A percentile compares a stretch with the other conserved stretches of the same genome.
Evolutionary conservation across 129 eudicot species (phyloP).

Genomic region (Lonicera japonica): DNA sequence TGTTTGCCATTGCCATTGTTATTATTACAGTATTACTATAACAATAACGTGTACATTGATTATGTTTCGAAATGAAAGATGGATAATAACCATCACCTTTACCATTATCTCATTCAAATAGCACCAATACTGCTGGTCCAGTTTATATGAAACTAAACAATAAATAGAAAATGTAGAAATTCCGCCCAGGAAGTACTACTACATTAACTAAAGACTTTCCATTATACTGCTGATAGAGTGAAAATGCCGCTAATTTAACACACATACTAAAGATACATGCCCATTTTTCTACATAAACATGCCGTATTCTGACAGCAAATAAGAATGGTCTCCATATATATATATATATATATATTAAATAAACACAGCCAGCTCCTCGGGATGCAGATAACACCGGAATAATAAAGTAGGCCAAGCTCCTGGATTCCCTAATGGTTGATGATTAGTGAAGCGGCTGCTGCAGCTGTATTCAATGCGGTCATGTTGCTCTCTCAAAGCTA

Average conservation of each 20-base stretch:
- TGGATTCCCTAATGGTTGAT: constrained; percentile 6
- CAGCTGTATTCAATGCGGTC: constrained; percentile 11
- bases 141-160: not conserved
- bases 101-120: no score
- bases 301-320: not conserved
- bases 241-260: not conserved
- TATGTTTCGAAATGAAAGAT: no score
- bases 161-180: not conserved
- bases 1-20: no score
- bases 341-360: no score
- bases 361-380: no score
- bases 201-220: constrained; percentile 4
- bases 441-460: constrained; percentile 15
- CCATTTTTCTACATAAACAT: not conserved
- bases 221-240: not conserved
- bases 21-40: no score
- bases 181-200: not conserved
- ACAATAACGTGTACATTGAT: no score
- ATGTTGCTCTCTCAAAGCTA: constrained; percentile 60
- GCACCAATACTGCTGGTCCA: no score
- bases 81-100: no score
- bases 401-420: constrained; percentile 2
- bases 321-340: constrained; percentile 1
- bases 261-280: not conserved
- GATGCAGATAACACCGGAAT: no score